Conservation (phyloP, 148 eudicot species). For the Persicaria tinctoria region DNA sequence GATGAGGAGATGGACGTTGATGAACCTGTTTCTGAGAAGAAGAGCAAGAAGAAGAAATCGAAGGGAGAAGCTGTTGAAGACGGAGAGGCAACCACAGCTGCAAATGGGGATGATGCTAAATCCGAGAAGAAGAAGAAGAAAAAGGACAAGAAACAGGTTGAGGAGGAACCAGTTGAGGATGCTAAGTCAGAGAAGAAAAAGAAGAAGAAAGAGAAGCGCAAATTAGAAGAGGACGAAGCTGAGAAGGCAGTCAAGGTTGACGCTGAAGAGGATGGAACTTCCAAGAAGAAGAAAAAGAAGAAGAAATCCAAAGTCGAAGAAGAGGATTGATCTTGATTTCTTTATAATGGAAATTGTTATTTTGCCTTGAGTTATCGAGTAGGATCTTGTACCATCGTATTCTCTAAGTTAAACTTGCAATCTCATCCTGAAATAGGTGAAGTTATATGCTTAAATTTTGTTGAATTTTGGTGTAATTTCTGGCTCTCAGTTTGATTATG, state of each 20-base stretch:
- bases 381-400: constrained; percentile 5
- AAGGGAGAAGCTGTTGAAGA: constrained; percentile 28
- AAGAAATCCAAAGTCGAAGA: constrained; percentile 44
- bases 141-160: constrained; percentile 20
- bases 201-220: constrained; percentile 67
- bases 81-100: constrained; percentile 20
- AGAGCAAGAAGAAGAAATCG: constrained; percentile 75
- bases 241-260: constrained; percentile 23
- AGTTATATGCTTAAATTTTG: constrained; percentile 7
- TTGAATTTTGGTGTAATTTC: constrained; percentile 1
- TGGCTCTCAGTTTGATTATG: background rate
- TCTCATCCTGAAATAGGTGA: background rate
- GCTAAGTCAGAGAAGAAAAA: constrained; percentile 46
- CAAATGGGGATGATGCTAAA: constrained; percentile 32
- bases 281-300: constrained; percentile 43
- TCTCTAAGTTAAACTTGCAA: background rate
- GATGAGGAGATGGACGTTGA: constrained; percentile 61
- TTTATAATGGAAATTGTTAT: background rate
- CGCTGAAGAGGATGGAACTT: constrained; percentile 16
- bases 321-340: constrained; percentile 9
- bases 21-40: constrained; percentile 37
- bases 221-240: constrained; percentile 31
- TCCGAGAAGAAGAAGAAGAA: constrained; percentile 28
- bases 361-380: background rate
- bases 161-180: constrained; percentile 20